Conservation (phyloP, 1,284 basidiomycete species). For the Meira miltonrushii region DNA sequence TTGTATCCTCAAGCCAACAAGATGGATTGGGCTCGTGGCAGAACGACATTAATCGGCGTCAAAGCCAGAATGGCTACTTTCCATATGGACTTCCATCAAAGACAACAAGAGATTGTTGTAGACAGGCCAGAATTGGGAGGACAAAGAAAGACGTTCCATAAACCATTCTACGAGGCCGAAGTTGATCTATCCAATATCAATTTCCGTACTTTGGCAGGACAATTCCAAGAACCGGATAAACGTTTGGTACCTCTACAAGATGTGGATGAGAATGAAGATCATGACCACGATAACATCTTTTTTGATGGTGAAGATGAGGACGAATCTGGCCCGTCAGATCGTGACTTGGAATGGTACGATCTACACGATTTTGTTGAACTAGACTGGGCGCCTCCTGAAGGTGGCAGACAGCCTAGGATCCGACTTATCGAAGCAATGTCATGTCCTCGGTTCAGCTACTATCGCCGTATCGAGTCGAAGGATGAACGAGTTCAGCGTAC, state of each 20-base stretch:
- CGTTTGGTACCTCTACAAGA: conserved; percentile 20
- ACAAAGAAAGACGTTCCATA: conserved; percentile 57
- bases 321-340: conserved; percentile 25
- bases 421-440: conserved; percentile 68
- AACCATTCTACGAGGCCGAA: conserved; percentile 89
- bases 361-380: conserved; percentile 77
- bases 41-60: conserved; percentile 72
- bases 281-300: background rate
- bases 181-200: conserved; percentile 73
- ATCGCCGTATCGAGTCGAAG: conserved; percentile 57
- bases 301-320: background rate
- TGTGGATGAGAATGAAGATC: conserved; percentile 30
- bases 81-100: conserved; percentile 85
- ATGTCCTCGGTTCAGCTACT: conserved; percentile 79
- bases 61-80: conserved; percentile 78
- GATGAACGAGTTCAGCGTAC: conserved; percentile 47
- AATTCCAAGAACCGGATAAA: conserved; percentile 59
- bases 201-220: conserved; percentile 71
- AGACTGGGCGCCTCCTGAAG: conserved; percentile 62
- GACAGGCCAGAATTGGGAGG: conserved; percentile 51
- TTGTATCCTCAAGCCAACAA: conserved; percentile 74
- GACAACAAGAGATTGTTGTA: conserved; percentile 68
- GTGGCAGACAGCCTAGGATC: conserved; percentile 59
- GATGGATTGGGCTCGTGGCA: conserved; percentile 71
- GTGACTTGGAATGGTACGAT: conserved; percentile 65